These are phyloP conservation scores for Epichloe festucae DNA, from an alignment of 2,329 filamentous ascomycete species.

Conservation along the genomic window DNA sequence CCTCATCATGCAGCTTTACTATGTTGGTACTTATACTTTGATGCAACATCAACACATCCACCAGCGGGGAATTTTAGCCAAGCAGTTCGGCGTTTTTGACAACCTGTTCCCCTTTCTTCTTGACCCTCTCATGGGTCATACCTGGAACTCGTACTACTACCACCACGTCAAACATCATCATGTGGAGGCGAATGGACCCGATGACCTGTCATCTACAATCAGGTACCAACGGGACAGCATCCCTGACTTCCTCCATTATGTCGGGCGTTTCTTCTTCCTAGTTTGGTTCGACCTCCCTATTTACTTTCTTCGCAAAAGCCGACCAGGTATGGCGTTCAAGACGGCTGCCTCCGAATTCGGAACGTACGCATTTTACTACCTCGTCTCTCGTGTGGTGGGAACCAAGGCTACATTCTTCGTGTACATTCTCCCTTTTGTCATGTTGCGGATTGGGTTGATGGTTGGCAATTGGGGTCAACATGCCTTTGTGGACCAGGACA, in stretches of 20 bases:
- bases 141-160: conserved; percentile 76
- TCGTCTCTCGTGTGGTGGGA: conserved; percentile 35
- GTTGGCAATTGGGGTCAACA: conserved; percentile 78
- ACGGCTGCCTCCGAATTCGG: conserved; percentile 48
- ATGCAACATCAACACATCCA: conserved; percentile 83
- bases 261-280: conserved; percentile 60
- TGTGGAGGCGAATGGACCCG: conserved; percentile 66
- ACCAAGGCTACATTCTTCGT: conserved; percentile 47
- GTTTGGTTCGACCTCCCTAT: conserved; percentile 63
- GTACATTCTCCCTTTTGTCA: conserved; percentile 50
- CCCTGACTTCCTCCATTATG: conserved; percentile 55
- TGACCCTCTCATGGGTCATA: conserved; percentile 69
- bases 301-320: conserved; percentile 58
- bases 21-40: conserved; percentile 61
- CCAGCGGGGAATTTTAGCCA: conserved; percentile 53
- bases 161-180: conserved; percentile 82
- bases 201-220: conserved; percentile 64
- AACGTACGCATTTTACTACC: conserved; percentile 39
- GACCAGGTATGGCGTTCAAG: conserved; percentile 38
- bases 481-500: conserved; percentile 61
- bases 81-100: conserved; percentile 44
- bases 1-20: conserved; percentile 51
- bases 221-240: conserved; percentile 61
- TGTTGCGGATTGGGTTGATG: conserved; percentile 62
- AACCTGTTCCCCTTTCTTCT: conserved; percentile 56